phyloP scores from a whole-genome alignment of 1,139 yeast genomes.

The Lodderomyces margitis region DNA sequence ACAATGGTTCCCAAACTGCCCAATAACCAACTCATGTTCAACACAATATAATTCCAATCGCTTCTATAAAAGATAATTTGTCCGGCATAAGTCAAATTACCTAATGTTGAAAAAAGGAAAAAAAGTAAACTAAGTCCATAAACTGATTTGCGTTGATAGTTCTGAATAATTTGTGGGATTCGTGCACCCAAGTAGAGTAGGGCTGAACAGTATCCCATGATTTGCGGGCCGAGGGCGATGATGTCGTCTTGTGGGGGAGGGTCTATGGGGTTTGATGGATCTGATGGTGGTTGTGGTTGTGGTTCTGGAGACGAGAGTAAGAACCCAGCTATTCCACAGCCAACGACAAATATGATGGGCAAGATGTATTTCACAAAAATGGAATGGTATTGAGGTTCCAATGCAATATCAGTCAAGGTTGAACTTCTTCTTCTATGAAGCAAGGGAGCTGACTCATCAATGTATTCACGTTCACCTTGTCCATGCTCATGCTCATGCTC shows the following conservation, averaged over 20 bases:
- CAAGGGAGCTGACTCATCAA: constrained; percentile 6
- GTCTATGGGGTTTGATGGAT: constrained; percentile 9
- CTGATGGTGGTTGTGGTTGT: constrained; percentile 14
- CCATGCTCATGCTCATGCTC: constrained; percentile 5
- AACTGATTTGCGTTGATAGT: constrained; percentile 65
- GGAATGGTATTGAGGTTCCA: constrained; percentile 44
- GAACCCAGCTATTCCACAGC: constrained; percentile 66
- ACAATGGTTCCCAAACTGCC: constrained; percentile 74
- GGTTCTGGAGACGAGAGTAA: constrained; percentile 21
- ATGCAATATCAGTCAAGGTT: constrained; percentile 43
- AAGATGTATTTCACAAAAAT: constrained; percentile 51
- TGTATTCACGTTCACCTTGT: constrained; percentile 5
- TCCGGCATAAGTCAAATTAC: constrained; percentile 74
- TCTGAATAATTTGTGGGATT: constrained; percentile 75
- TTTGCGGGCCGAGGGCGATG: constrained; percentile 60
- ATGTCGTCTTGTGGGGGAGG: constrained; percentile 10
- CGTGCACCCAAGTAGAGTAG: constrained; percentile 70
- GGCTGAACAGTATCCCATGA: constrained; percentile 73
- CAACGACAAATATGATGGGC: constrained; percentile 63
- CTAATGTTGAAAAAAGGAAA: constrained; percentile 71
- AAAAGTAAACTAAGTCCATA: constrained; percentile 73
- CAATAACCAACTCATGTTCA: constrained; percentile 71
- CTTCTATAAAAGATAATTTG: constrained; percentile 67
- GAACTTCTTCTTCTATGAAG: constrained; percentile 38
- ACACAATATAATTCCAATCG: constrained; percentile 56